Conservation (phyloP, 495 filamentous ascomycete genomes). For the Xylaria scruposa region DNA sequence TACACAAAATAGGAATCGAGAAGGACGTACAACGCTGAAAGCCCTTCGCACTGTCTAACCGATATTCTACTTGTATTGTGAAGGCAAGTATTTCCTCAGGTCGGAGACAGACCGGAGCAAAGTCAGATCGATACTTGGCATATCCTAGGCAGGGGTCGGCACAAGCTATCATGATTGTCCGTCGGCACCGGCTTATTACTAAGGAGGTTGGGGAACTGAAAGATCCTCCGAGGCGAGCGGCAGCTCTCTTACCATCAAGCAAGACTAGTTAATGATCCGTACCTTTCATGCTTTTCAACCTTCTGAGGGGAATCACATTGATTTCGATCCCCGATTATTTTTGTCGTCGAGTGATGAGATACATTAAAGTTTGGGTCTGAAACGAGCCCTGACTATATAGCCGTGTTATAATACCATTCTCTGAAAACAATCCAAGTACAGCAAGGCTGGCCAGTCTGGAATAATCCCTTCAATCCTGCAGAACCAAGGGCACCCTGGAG, state of each 20-base stretch:
- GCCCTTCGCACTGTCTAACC: conserved; percentile 18
- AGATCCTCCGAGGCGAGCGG: not conserved
- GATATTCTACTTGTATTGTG: not conserved
- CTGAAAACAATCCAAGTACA: not conserved
- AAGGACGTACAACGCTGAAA: not conserved
- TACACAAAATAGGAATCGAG: conserved; percentile 27
- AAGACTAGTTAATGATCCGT: not conserved
- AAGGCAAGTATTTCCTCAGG: conserved; percentile 1
- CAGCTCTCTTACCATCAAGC: not conserved
- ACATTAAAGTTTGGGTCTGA: not conserved
- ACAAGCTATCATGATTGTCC: not conserved
- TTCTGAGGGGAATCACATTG: not conserved
- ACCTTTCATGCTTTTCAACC: too few species aligned
- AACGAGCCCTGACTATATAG: conserved; percentile 13
- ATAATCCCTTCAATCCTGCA: conserved; percentile 33
- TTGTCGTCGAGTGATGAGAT: not conserved
- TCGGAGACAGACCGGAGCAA: conserved; percentile 24
- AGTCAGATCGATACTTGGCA: conserved; percentile 11
- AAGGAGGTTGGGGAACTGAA: conserved; percentile 30
- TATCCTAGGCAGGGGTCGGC: conserved; percentile 15
- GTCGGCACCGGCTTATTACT: not conserved
- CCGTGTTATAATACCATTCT: not conserved
- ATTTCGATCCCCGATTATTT: not conserved
- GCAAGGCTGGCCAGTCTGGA: conserved; percentile 26
- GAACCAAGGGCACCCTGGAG: conserved; percentile 27